phyloP scores from a whole-genome alignment of 257 asterid species.

The Solanum tarapatanum region DNA sequence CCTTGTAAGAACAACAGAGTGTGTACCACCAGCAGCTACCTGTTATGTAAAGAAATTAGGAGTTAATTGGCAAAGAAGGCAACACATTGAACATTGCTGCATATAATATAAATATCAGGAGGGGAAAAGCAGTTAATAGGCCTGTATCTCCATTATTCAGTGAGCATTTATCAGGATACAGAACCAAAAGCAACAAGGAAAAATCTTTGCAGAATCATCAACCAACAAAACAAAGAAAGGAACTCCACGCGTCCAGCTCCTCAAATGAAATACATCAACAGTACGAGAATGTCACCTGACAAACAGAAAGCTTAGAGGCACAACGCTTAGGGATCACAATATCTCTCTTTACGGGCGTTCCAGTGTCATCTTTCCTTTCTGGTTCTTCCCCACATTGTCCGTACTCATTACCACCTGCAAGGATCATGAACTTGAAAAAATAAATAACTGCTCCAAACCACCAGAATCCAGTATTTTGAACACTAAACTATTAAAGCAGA shows the following conservation, averaged over 20 bases:
- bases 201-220: background rate
- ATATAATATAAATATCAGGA: background rate
- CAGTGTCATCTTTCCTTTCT: conserved; percentile 87
- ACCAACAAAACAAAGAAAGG: background rate
- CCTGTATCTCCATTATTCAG: background rate
- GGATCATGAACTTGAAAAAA: background rate
- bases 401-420: conserved; percentile 93
- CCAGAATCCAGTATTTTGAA: background rate
- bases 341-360: conserved; percentile 83
- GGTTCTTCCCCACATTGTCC: conserved; percentile 99
- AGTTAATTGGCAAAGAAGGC: background rate
- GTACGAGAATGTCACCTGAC: conserved; percentile 44
- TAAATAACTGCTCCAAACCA: background rate
- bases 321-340: conserved; percentile 88
- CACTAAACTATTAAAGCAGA: background rate
- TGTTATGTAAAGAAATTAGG: conserved; percentile 17
- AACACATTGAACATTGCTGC: background rate
- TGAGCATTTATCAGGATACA: background rate
- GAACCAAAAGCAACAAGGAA: background rate
- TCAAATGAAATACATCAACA: background rate
- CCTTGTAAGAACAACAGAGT: conserved; percentile 86
- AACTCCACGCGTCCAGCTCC: background rate
- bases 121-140: background rate
- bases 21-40: conserved; percentile 99
- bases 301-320: conserved; percentile 83